A percentile compares a stretch with the other conserved stretches of the same genome.
Evolutionary conservation across 331 rosid species (phyloP).

Genomic region (Arachis monticola): DNA sequence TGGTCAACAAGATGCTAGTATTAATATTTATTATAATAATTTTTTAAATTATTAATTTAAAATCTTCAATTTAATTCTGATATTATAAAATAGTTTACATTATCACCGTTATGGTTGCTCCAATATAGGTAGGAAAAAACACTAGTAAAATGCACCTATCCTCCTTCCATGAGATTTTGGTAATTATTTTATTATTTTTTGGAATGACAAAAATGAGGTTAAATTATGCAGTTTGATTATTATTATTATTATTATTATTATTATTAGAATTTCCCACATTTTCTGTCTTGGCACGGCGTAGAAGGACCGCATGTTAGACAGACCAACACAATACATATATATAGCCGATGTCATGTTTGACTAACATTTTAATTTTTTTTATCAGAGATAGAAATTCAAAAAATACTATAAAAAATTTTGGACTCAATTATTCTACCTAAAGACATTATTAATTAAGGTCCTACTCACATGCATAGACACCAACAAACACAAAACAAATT

Average conservation of each 20-base stretch:
- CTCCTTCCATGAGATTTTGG: background rate
- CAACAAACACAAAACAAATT: slow-evolving; percentile 17
- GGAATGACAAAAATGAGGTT: background rate
- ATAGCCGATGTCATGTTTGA: slow-evolving; percentile 14
- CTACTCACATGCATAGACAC: background rate
- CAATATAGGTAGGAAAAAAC: too few species aligned
- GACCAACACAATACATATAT: too few species aligned
- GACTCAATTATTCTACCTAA: slow-evolving; percentile 17
- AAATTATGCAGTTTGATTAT: slow-evolving; percentile 1
- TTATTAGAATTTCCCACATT: background rate
- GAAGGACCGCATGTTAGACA: slow-evolving; percentile 19
- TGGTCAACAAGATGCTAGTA: too few species aligned
- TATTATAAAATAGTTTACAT: too few species aligned
- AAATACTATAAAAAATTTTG: too few species aligned
- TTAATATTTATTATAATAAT: too few species aligned
- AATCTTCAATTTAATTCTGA: too few species aligned
- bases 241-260: background rate
- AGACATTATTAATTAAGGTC: background rate
- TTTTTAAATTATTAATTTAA: too few species aligned
- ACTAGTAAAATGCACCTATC: too few species aligned
- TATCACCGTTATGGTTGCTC: too few species aligned
- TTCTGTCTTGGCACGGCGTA: slow-evolving; percentile 16
- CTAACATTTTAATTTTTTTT: slow-evolving; percentile 1
- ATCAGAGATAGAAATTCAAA: background rate
- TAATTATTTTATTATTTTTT: background rate